These are phyloP conservation scores for Pulveroboletus sp. DNA, from an alignment of 768 basidiomycete species.

Conservation along the genomic window DNA sequence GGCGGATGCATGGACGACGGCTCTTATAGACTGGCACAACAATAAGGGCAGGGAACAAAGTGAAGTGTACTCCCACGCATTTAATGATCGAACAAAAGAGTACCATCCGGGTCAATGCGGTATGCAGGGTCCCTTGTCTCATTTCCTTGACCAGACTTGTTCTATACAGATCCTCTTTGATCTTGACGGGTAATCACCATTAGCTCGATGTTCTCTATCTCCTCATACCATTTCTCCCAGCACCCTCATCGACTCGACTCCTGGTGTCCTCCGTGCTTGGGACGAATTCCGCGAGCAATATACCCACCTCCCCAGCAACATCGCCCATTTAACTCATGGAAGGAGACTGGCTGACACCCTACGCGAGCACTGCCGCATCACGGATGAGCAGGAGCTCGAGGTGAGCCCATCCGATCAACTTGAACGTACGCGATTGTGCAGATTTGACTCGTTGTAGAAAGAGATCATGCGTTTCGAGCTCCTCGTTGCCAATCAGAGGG, in stretches of 20 bases:
- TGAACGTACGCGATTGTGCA: neutral
- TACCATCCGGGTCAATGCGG: slow-evolving; percentile 48
- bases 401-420: slow-evolving; percentile 38
- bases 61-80: neutral
- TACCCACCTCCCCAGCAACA: slow-evolving; percentile 43
- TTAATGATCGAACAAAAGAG: slow-evolving; percentile 19
- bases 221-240: slow-evolving; percentile 33
- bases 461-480: slow-evolving; percentile 79
- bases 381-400: slow-evolving; percentile 52
- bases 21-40: slow-evolving; percentile 25
- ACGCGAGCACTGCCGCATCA: slow-evolving; percentile 62
- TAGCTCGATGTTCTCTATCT: neutral
- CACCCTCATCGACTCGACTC: slow-evolving; percentile 79
- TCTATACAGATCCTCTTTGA: slow-evolving; percentile 59
- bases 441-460: slow-evolving; percentile 34
- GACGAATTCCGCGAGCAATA: slow-evolving; percentile 64
- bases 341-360: slow-evolving; percentile 75
- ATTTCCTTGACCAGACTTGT: neutral
- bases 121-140: slow-evolving; percentile 27
- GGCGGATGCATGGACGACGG: neutral
- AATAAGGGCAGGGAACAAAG: slow-evolving; percentile 5
- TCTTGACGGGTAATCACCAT: slow-evolving; percentile 57
- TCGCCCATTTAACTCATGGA: slow-evolving; percentile 69
- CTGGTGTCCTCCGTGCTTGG: slow-evolving; percentile 81
- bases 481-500: slow-evolving; percentile 56